Evolutionary conservation across 2,329 filamentous ascomycete species (phyloP).

Genomic region (Graphilbum ipis-grandicollis): DNA sequence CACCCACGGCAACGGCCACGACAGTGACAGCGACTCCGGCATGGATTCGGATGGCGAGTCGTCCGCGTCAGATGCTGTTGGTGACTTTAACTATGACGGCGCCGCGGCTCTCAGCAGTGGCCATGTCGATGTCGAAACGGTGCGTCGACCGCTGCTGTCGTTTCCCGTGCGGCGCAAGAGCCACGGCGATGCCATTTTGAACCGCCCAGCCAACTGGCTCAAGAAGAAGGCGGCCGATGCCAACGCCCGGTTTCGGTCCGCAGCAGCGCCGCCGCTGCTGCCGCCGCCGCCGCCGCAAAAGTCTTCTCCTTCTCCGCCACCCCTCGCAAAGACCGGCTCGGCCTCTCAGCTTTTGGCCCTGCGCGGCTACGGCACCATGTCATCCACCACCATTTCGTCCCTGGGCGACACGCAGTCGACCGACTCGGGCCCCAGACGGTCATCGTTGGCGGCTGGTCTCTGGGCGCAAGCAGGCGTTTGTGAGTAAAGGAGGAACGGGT

Average conservation of each 20-base stretch:
- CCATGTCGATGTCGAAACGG: conserved; percentile 22
- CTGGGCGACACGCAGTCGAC: background rate
- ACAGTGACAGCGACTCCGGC: conserved; percentile 9
- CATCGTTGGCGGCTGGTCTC: background rate
- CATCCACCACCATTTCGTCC: conserved; percentile 1
- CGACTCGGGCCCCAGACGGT: background rate
- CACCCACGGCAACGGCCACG: conserved; percentile 14
- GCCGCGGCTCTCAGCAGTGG: conserved; percentile 22
- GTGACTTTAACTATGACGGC: conserved; percentile 14
- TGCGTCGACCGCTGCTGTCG: conserved; percentile 9
- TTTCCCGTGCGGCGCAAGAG: conserved; percentile 16
- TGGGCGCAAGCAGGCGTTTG: background rate
- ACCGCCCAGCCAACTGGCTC: conserved; percentile 9
- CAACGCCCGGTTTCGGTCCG: background rate
- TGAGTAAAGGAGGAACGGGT: no score
- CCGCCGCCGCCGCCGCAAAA: conserved; percentile 1
- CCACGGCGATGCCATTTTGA: conserved; percentile 20
- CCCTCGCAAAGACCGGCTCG: no score
- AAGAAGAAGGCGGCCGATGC: conserved; percentile 12
- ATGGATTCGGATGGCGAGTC: conserved; percentile 10
- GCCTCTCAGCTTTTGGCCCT: background rate
- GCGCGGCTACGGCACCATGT: conserved; percentile 12
- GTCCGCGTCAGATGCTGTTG: conserved; percentile 8
- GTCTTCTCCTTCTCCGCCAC: no score
- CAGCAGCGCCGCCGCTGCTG: background rate